These are phyloP conservation scores for Sarocladium strictum DNA, from an alignment of 2,329 filamentous ascomycete genomes.

Conservation along the genomic window DNA sequence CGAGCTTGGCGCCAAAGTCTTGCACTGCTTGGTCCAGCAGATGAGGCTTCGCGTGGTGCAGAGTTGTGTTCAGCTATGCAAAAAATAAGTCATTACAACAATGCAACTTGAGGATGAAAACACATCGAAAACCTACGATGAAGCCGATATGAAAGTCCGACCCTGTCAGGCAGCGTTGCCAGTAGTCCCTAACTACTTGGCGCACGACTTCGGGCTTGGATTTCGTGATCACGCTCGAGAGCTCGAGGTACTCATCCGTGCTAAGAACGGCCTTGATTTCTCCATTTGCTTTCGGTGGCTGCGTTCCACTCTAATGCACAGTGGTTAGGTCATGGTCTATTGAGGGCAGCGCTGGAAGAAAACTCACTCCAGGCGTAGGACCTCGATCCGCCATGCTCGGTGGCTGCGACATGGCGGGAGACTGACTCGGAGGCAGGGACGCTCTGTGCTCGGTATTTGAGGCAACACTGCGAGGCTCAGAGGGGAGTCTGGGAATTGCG, in stretches of 20 bases:
- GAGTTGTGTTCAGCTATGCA: slow-evolving; percentile 40
- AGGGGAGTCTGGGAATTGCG: neutral
- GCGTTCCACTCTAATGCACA: neutral
- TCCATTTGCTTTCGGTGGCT: neutral
- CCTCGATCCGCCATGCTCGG: neutral
- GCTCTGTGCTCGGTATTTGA: neutral
- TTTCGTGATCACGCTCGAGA: slow-evolving; percentile 28
- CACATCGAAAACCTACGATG: no score
- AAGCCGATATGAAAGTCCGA: slow-evolving; percentile 48
- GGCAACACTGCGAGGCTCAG: neutral
- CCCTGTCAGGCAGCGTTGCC: slow-evolving; percentile 43
- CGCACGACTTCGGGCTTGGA: slow-evolving; percentile 39
- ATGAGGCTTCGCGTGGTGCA: slow-evolving; percentile 35
- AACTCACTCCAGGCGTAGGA: neutral
- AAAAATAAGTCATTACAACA: neutral
- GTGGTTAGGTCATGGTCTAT: neutral
- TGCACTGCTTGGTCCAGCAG: slow-evolving; percentile 33
- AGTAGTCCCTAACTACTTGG: slow-evolving; percentile 42
- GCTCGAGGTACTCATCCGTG: slow-evolving; percentile 15
- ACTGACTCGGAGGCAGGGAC: neutral
- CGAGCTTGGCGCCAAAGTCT: slow-evolving; percentile 40
- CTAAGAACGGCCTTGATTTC: neutral
- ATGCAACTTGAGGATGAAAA: no score
- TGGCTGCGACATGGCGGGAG: neutral
- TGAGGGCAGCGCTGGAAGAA: neutral